A percentile compares a stretch with the other conserved stretches of the same genome.
These are phyloP conservation scores for Tubosaeta brunneosetosa DNA, from an alignment of 768 basidiomycete species.

Conservation along the genomic window DNA sequence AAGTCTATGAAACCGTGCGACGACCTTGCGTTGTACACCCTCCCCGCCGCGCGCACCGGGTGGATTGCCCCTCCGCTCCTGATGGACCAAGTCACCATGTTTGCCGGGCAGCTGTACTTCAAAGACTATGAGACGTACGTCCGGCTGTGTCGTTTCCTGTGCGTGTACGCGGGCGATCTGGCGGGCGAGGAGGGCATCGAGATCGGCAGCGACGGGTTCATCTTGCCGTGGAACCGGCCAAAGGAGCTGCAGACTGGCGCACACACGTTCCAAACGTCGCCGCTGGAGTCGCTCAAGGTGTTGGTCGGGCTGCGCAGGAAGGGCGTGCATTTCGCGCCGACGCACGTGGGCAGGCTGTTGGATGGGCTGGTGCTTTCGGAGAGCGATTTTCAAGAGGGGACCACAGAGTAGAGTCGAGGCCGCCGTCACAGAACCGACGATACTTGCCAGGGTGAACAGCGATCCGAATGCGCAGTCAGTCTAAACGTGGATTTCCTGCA, in stretches of 20 bases:
- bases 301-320: not conserved
- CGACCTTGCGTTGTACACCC: not conserved
- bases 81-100: not conserved
- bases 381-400: not conserved
- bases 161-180: not conserved
- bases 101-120: not conserved
- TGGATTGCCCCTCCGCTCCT: not conserved
- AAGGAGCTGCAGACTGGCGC: not conserved
- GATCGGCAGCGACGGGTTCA: not conserved
- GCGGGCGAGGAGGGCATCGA: not conserved
- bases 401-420: too few relatives aligned
- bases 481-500: too few relatives aligned
- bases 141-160: not conserved
- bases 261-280: not conserved
- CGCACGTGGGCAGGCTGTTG: not conserved
- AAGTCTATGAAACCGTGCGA: too few relatives aligned
- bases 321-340: not conserved
- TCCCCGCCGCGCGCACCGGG: not conserved
- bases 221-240: not conserved
- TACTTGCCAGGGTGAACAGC: too few relatives aligned
- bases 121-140: not conserved
- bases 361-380: not conserved
- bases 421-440: too few relatives aligned
- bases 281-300: not conserved
- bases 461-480: too few relatives aligned